Evolutionary conservation across 164 flowering plant species (phyloP), one percentile per base, ranked within the genome.

Genomic region (Warburgia ugandensis): DNA sequence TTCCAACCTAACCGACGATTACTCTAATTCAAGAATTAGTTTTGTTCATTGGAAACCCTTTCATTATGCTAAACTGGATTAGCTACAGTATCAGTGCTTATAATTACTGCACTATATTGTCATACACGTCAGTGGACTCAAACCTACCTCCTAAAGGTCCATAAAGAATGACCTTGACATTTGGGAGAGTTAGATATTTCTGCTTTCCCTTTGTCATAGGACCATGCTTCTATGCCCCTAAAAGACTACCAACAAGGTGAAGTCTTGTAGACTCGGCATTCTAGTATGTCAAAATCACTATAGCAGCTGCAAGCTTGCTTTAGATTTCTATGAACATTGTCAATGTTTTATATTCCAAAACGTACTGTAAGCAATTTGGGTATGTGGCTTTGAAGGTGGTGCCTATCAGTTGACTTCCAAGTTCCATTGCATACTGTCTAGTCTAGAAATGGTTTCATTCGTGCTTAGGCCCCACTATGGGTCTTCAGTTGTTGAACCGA

Each of bases 121-220:
- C 27, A 20, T 33, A 20, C 19, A 22, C 12, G 54, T 35, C 27
- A 41, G 41, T 50, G 41, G 19, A 17, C 10, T n/a, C 9, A 29
- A 37, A 30, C 57, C 57, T 53, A 23, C 57, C 31, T 53, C 32
- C 12, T 12, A 16, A 42, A 21, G 3, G 36, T 32, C 47, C 11
- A 52, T 16, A 26, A 6, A 19, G 29, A 38, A 20, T 52, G 46
- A 41, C 36, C 29, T 38, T 28, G 38, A 20, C 22, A 39, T 27
- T 50, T 26, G 14, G 30, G 11, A 23, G 30, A 28, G 47, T 12
- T 41, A n/a, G 29, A 16, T 47, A 39, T 28, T 41, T 36, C 37
- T 42, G 41, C 19, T 12, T 52, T 41, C 23, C 23, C 23, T 41
- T 43, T 53, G 48, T 21, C 37, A 53, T 29, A 7, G 13, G 48